phyloP scores from a whole-genome alignment of 805 yeast species.

The Lipomyces starkeyi region DNA sequence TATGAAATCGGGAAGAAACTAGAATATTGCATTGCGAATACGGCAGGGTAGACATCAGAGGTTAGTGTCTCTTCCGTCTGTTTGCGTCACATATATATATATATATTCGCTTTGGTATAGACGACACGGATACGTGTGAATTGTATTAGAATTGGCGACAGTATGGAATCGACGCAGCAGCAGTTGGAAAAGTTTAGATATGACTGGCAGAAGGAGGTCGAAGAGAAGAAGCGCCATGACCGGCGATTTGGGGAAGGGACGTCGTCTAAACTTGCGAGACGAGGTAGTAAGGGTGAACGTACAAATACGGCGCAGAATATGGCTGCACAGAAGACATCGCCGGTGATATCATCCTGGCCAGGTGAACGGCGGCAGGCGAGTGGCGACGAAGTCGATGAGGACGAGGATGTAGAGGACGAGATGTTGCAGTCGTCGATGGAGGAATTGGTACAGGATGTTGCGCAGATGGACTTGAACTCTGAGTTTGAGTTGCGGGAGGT shows the following conservation, averaged over 20 bases:
- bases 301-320: neutral
- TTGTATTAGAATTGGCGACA: neutral
- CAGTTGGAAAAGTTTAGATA: conserved; percentile 35
- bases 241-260: neutral
- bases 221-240: conserved; percentile 17
- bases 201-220: conserved; percentile 38
- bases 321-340: neutral
- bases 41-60: neutral
- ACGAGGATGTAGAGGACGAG: conserved; percentile 11
- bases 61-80: neutral
- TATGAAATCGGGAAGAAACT: neutral
- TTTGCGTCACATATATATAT: too few relatives aligned
- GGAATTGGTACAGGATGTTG: conserved; percentile 25
- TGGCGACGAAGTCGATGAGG: neutral
- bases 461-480: conserved; percentile 22
- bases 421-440: conserved; percentile 25
- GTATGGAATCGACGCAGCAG: conserved; percentile 14
- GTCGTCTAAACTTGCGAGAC: neutral
- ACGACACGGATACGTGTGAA: neutral
- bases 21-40: neutral
- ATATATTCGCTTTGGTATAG: neutral
- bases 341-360: neutral
- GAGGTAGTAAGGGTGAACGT: neutral
- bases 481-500: conserved; percentile 33
- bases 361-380: neutral